Conservation (phyloP, 306 rosid species). For the Leucaena leucocephala region DNA sequence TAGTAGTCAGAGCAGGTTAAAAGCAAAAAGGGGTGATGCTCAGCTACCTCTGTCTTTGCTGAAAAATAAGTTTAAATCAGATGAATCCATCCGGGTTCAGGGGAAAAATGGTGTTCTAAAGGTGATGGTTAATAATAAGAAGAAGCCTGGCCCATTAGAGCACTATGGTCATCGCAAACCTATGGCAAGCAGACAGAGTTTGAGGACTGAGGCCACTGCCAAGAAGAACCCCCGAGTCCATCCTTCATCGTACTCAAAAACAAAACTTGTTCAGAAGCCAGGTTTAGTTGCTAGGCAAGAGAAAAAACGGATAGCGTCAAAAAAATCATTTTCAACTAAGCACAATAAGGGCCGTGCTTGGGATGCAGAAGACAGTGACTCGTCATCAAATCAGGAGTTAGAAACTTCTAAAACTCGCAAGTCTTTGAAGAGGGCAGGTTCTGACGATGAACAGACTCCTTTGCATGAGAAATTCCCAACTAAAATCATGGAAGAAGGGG, state of each 20-base stretch:
- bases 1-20: conserved; percentile 45
- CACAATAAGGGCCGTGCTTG: conserved; percentile 45
- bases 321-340: conserved; percentile 60
- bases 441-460: conserved; percentile 59
- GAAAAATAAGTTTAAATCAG: conserved; percentile 68
- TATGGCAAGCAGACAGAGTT: conserved; percentile 54
- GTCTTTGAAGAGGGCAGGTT: conserved; percentile 46
- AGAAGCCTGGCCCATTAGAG: conserved; percentile 49
- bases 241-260: conserved; percentile 48
- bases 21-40: conserved; percentile 54
- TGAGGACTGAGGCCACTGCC: conserved; percentile 50
- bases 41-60: conserved; percentile 41
- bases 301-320: conserved; percentile 48
- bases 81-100: conserved; percentile 85
- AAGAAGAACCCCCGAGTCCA: conserved; percentile 51
- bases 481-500: conserved; percentile 56
- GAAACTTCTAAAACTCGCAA: conserved; percentile 47
- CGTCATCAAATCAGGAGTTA: conserved; percentile 53
- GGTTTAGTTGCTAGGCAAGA: conserved; percentile 51
- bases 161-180: conserved; percentile 49
- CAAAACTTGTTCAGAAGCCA: conserved; percentile 52
- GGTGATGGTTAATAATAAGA: conserved; percentile 83
- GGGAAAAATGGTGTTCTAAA: conserved; percentile 95
- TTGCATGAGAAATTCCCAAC: conserved; percentile 52
- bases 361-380: conserved; percentile 64